Evolutionary conservation across 2,329 filamentous ascomycete species (phyloP).

Genomic region (Teratosphaeria gauchensis): DNA sequence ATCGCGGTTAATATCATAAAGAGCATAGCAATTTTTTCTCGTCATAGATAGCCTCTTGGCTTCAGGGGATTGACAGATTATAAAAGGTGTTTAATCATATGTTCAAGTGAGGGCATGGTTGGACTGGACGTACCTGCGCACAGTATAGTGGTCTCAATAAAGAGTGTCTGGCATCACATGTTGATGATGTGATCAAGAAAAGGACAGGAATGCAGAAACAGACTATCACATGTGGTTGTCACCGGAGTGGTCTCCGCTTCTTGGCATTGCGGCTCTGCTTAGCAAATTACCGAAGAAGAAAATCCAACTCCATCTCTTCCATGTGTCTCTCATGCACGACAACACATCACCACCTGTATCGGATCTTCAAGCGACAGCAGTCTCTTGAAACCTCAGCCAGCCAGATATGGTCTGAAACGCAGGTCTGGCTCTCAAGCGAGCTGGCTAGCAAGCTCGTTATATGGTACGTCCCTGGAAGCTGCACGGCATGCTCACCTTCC

Average conservation of each 20-base stretch:
- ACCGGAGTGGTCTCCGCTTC: background rate
- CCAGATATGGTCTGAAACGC: background rate
- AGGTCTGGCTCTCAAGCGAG: background rate
- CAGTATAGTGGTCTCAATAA: background rate
- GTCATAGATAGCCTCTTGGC: constrained; percentile 38
- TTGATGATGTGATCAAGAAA: background rate
- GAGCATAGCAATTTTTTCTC: constrained; percentile 42
- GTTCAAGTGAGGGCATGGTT: background rate
- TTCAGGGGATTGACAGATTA: constrained; percentile 84
- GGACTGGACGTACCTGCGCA: background rate
- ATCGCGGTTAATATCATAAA: constrained; percentile 19
- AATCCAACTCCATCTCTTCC: background rate
- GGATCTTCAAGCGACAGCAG: background rate
- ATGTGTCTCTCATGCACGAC: background rate
- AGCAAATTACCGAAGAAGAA: background rate
- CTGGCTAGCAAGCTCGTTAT: background rate
- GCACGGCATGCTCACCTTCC: constrained; percentile 4
- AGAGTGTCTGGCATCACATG: background rate
- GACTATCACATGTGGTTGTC: background rate
- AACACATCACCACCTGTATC: background rate
- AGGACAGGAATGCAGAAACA: background rate
- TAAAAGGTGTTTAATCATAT: constrained; percentile 51
- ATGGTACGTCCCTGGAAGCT: background rate
- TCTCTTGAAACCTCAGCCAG: background rate
- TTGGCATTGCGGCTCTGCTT: background rate